These are phyloP conservation scores for Adansonia digitata DNA, from an alignment of 345 rosid genomes.

Conservation along the genomic window DNA sequence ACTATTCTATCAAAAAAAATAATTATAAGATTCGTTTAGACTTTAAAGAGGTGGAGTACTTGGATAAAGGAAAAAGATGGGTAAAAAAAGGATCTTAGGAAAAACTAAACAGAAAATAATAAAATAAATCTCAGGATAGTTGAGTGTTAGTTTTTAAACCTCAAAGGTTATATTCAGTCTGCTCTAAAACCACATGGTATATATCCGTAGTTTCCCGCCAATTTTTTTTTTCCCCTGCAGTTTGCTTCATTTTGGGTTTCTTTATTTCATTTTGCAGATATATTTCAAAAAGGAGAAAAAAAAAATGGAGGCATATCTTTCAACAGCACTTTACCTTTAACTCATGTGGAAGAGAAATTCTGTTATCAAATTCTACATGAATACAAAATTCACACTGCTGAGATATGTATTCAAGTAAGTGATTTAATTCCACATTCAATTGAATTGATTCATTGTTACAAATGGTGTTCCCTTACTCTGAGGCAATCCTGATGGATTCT, in stretches of 20 bases:
- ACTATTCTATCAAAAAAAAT: too few species aligned
- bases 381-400: constrained; percentile 99
- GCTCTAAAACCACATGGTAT: too few species aligned
- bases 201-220: too few species aligned
- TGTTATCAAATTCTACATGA: constrained; percentile 98
- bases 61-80: too few species aligned
- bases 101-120: too few species aligned
- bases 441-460: not conserved
- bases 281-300: constrained; percentile 93
- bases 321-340: constrained; percentile 80
- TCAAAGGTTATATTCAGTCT: too few species aligned
- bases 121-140: too few species aligned
- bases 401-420: constrained; percentile 43
- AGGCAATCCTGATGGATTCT: constrained; percentile 8
- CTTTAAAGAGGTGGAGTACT: too few species aligned
- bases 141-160: too few species aligned
- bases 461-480: not conserved
- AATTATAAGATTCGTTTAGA: too few species aligned
- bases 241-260: constrained; percentile 15
- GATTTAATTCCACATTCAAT: not conserved
- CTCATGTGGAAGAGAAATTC: constrained; percentile 95
- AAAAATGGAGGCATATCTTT: constrained; percentile 98
- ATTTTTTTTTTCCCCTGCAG: not conserved
- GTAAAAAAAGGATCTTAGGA: too few species aligned
- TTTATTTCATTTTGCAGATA: too few species aligned